Conservation (phyloP, 106 monocot species). For the Apostasia ramifera region DNA sequence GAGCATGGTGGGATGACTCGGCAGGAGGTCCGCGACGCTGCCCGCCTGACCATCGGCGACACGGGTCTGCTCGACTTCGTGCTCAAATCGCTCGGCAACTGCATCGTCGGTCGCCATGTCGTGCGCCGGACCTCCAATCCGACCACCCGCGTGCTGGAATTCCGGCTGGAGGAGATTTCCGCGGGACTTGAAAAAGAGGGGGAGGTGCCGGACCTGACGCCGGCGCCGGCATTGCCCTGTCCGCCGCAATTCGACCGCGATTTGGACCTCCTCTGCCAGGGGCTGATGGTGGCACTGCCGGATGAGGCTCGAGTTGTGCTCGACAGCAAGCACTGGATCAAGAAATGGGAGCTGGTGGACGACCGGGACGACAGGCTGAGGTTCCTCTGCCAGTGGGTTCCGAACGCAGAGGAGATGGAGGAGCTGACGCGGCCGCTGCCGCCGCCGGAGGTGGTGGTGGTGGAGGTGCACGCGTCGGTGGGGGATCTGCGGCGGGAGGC, state of each 20-base stretch:
- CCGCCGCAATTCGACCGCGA: constrained; percentile 32
- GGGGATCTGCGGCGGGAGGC: constrained; percentile 56
- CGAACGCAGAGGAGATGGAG: constrained; percentile 24
- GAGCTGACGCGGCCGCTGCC: constrained; percentile 13
- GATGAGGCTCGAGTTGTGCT: constrained; percentile 38
- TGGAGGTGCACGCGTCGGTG: constrained; percentile 64
- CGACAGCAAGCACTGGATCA: constrained; percentile 73
- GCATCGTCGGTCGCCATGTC: constrained; percentile 32
- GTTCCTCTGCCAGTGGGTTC: constrained; percentile 53
- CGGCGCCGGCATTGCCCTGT: constrained; percentile 4
- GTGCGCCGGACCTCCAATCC: constrained; percentile 64
- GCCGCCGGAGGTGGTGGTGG: constrained; percentile 64
- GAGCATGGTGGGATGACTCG: constrained; percentile 59
- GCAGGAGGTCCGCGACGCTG: constrained; percentile 82
- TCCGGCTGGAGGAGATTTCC: constrained; percentile 38
- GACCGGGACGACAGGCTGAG: constrained; percentile 73
- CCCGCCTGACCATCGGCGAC: constrained; percentile 68
- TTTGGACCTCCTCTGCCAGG: constrained; percentile 28
- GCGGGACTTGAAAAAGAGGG: background rate
- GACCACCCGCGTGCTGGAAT: constrained; percentile 62
- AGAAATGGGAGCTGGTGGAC: constrained; percentile 57
- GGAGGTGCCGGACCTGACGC: background rate
- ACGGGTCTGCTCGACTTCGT: constrained; percentile 95
- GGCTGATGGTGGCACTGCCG: constrained; percentile 19
- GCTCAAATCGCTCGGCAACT: constrained; percentile 78